Conservation (phyloP, 2,329 filamentous ascomycete species). For the Fusarium mundagurra region DNA sequence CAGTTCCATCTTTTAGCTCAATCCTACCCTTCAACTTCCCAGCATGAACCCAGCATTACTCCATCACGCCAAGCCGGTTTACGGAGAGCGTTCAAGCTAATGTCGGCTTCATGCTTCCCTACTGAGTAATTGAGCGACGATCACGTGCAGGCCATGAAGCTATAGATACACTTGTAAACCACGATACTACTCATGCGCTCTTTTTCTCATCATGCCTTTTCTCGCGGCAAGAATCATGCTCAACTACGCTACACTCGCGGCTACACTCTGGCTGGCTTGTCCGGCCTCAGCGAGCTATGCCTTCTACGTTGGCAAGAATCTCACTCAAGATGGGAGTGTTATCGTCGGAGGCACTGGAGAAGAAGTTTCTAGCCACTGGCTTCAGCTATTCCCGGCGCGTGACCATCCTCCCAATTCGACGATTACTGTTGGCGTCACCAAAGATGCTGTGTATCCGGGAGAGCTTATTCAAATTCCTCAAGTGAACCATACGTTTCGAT, state of each 20-base stretch:
- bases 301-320: constrained; percentile 58
- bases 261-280: constrained; percentile 20
- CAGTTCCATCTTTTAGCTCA: not conserved
- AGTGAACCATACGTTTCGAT: constrained; percentile 36
- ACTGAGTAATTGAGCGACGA: constrained; percentile 25
- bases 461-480: constrained; percentile 38
- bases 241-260: constrained; percentile 3
- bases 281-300: constrained; percentile 51
- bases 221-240: constrained; percentile 4
- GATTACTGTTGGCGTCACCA: constrained; percentile 43
- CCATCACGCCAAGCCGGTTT: not conserved
- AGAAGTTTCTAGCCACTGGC: constrained; percentile 58
- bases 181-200: not conserved
- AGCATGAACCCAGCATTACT: constrained; percentile 2
- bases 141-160: constrained; percentile 21
- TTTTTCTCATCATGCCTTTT: not conserved
- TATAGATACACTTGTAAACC: constrained; percentile 13
- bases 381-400: constrained; percentile 55
- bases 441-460: constrained; percentile 32
- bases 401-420: constrained; percentile 54
- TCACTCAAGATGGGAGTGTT: constrained; percentile 54
- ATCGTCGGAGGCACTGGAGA: constrained; percentile 58
- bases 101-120: constrained; percentile 12
- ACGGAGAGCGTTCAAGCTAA: not conserved
- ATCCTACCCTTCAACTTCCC: not conserved